Evolutionary conservation across 495 filamentous ascomycete species (phyloP).

Genomic region (Aspergillus olivimuriae): DNA sequence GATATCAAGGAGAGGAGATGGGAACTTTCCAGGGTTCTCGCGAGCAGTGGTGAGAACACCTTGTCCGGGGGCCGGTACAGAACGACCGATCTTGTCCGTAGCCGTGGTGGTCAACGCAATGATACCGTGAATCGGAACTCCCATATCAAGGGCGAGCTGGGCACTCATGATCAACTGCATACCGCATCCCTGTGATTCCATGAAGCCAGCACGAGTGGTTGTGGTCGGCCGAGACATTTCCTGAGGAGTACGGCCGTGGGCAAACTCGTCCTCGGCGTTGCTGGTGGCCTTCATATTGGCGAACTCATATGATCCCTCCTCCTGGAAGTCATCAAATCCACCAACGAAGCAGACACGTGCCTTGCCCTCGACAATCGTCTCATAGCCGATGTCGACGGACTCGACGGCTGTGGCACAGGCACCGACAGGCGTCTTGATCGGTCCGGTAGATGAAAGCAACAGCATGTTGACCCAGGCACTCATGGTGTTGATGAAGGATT

Average conservation of each 20-base stretch:
- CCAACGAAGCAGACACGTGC: constrained; percentile 94
- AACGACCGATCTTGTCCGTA: constrained; percentile 97
- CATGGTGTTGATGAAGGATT: constrained; percentile 99
- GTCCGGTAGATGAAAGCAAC: constrained; percentile 90
- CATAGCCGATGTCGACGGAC: constrained; percentile 94
- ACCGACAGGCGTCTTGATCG: constrained; percentile 97
- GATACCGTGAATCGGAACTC: constrained; percentile 94
- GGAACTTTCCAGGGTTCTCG: constrained; percentile 83
- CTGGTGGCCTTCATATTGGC: constrained; percentile 99
- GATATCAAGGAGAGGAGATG: constrained; percentile 90
- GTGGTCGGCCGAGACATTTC: constrained; percentile 99
- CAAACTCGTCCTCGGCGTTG: constrained; percentile 93
- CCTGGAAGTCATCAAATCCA: constrained; percentile 98
- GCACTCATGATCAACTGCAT: constrained; percentile 98
- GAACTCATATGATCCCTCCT: constrained; percentile 98
- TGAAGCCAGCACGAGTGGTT: constrained; percentile 94
- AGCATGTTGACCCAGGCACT: constrained; percentile 99
- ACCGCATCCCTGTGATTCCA: constrained; percentile 99
- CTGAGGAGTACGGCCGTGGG: constrained; percentile 85
- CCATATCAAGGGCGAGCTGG: constrained; percentile 94
- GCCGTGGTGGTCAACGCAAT: constrained; percentile 94
- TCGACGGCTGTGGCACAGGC: constrained; percentile 97
- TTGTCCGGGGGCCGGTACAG: constrained; percentile 91
- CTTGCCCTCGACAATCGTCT: constrained; percentile 97
- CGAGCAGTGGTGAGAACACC: constrained; percentile 97